Conservation (phyloP, 352 stramenopile species). For the Phytophthora parvispora region DNA sequence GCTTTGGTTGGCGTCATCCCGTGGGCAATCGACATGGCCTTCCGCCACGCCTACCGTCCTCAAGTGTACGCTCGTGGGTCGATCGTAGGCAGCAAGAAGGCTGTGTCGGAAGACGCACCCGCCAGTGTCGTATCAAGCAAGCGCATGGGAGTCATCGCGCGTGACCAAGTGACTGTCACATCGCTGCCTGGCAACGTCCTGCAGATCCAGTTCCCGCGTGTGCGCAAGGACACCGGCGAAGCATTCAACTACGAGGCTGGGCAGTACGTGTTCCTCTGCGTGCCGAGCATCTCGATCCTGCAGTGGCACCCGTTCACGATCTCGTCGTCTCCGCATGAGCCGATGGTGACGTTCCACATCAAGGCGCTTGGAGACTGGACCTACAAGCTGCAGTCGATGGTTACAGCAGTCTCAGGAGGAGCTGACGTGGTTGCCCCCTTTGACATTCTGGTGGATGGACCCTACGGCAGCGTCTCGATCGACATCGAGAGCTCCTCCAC, state of each 20-base stretch:
- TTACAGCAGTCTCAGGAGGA: neutral
- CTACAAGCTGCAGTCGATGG: constrained; percentile 36
- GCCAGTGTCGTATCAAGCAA: constrained; percentile 15
- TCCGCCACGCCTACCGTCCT: constrained; percentile 40
- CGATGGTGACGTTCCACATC: constrained; percentile 76
- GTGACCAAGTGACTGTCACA: constrained; percentile 21
- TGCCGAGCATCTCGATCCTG: constrained; percentile 61
- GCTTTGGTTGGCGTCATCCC: constrained; percentile 42
- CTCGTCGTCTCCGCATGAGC: constrained; percentile 71
- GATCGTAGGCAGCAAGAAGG: constrained; percentile 21
- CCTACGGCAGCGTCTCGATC: constrained; percentile 52
- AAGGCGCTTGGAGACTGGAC: constrained; percentile 74
- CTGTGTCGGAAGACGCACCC: constrained; percentile 9
- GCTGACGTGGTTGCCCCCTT: constrained; percentile 12
- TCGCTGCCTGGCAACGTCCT: constrained; percentile 38
- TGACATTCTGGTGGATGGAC: constrained; percentile 56
- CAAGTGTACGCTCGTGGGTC: constrained; percentile 24
- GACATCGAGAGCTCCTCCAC: constrained; percentile 39
- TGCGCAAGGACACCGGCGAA: constrained; percentile 37
- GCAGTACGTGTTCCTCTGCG: constrained; percentile 87
- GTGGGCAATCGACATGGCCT: constrained; percentile 47
- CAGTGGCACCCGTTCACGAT: constrained; percentile 93
- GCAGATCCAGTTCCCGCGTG: constrained; percentile 46
- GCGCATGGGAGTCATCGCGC: constrained; percentile 32
- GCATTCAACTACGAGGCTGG: constrained; percentile 48